These are phyloP conservation scores for Pelargonium cotyledonis DNA, from an alignment of 441 rosid genomes.

Conservation along the genomic window DNA sequence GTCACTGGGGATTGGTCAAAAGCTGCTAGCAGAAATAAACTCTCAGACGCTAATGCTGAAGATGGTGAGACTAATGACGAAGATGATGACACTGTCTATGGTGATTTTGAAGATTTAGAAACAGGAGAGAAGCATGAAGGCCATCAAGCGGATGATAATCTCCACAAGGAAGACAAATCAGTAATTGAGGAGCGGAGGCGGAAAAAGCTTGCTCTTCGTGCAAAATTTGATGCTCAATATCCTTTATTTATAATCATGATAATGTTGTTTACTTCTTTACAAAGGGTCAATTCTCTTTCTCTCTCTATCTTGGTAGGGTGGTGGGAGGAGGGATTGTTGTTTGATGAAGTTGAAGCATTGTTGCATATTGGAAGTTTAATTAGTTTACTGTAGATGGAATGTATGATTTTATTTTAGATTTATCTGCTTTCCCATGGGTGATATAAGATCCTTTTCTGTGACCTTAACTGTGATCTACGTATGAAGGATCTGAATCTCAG, in stretches of 20 bases:
- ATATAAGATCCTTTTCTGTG: slow-evolving; percentile 20
- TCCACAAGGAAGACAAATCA: slow-evolving; percentile 38
- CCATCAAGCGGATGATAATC: slow-evolving; percentile 28
- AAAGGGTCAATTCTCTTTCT: neutral
- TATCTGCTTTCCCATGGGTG: neutral
- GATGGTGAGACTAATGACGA: slow-evolving; percentile 12
- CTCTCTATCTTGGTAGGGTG: neutral
- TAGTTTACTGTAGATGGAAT: neutral
- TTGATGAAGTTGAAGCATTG: neutral
- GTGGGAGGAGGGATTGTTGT: neutral
- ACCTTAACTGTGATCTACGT: slow-evolving; percentile 56
- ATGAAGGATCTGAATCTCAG: slow-evolving; percentile 44
- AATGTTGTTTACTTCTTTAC: slow-evolving; percentile 7
- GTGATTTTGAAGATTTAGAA: slow-evolving; percentile 94
- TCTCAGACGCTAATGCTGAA: slow-evolving; percentile 28
- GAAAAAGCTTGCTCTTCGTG: slow-evolving; percentile 77
- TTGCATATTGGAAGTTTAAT: neutral
- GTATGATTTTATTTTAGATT: neutral
- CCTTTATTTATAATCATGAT: slow-evolving; percentile 50
- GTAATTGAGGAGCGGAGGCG: slow-evolving; percentile 47
- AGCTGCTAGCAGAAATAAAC: slow-evolving; percentile 55
- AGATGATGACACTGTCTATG: slow-evolving; percentile 45
- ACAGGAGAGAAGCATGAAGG: slow-evolving; percentile 52
- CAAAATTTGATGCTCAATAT: slow-evolving; percentile 75
- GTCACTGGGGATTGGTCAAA: slow-evolving; percentile 85